Percentiles rank a stretch among this genome's conserved stretches.
Conservation (phyloP, 495 filamentous ascomycete genomes). For the Symbiotaphrina buchneri region DNA sequence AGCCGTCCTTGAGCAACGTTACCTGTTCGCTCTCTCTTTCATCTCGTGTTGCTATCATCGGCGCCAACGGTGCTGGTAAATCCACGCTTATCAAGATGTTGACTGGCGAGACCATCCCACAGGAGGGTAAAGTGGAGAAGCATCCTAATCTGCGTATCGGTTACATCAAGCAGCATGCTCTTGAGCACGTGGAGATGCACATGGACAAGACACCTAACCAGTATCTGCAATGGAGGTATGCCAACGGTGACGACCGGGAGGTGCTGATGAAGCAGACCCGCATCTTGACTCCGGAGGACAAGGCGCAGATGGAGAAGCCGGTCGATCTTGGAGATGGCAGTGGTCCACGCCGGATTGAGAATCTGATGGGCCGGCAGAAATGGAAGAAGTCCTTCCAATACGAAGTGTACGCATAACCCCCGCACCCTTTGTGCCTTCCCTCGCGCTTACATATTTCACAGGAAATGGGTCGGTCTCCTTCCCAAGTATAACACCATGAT, state of each 20-base stretch:
- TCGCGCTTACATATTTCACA: constrained; percentile 16
- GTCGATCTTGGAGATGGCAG: constrained; percentile 69
- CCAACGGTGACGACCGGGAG: constrained; percentile 89
- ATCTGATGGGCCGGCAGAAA: constrained; percentile 89
- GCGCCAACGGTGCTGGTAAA: constrained; percentile 94
- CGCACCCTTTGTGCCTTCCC: background rate
- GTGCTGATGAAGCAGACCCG: constrained; percentile 96
- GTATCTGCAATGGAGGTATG: constrained; percentile 97
- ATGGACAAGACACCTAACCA: constrained; percentile 98
- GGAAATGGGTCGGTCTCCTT: constrained; percentile 69
- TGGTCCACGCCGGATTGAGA: constrained; percentile 57
- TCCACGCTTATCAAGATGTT: constrained; percentile 94
- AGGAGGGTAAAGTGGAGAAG: constrained; percentile 79
- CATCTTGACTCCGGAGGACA: constrained; percentile 63
- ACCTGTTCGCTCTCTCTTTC: constrained; percentile 71
- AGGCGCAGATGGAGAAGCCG: constrained; percentile 71
- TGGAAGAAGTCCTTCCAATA: constrained; percentile 99
- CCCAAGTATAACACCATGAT: constrained; percentile 87
- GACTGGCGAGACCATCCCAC: constrained; percentile 86
- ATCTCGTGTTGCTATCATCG: constrained; percentile 87
- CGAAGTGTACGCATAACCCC: constrained; percentile 41
- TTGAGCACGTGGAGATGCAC: constrained; percentile 99
- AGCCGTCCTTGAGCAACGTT: constrained; percentile 75
- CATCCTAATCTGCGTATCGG: constrained; percentile 97
- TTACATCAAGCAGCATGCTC: constrained; percentile 97